Evolutionary conservation across 805 yeast genomes (phyloP).

Genomic region (Saccharomycopsis fermentans): DNA sequence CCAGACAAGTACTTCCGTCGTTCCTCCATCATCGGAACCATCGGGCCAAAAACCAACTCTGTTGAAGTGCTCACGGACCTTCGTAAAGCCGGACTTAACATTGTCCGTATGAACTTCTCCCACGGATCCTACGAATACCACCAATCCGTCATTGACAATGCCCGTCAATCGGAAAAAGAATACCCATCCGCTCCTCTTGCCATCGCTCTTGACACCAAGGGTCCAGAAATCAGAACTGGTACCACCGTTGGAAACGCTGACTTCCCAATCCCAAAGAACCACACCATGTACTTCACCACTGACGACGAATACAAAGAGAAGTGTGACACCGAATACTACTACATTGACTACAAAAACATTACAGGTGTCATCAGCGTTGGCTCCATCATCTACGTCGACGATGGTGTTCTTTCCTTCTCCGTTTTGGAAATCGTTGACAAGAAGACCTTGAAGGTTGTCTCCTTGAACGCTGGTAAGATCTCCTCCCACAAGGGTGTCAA

Average conservation of each 20-base stretch:
- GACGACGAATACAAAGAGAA: slow-evolving; percentile 65
- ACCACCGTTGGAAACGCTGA: slow-evolving; percentile 74
- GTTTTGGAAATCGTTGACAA: slow-evolving; percentile 77
- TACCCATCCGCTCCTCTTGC: slow-evolving; percentile 96
- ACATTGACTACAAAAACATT: slow-evolving; percentile 89
- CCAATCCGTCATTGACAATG: slow-evolving; percentile 91
- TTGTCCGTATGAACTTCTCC: slow-evolving; percentile 97
- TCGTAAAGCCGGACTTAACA: slow-evolving; percentile 95
- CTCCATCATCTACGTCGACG: slow-evolving; percentile 88
- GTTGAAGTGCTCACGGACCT: slow-evolving; percentile 76
- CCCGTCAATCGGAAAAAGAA: slow-evolving; percentile 84
- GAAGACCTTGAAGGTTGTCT: slow-evolving; percentile 71
- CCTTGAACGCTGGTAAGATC: slow-evolving; percentile 91
- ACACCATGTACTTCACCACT: slow-evolving; percentile 89
- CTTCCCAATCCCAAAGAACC: slow-evolving; percentile 73
- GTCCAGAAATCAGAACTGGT: slow-evolving; percentile 99
- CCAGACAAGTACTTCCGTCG: slow-evolving; percentile 81
- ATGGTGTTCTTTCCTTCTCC: slow-evolving; percentile 94
- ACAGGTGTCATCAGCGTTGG: slow-evolving; percentile 86
- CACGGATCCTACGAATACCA: slow-evolving; percentile 98
- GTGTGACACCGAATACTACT: slow-evolving; percentile 78
- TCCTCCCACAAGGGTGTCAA: slow-evolving; percentile 98
- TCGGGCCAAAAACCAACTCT: slow-evolving; percentile 95
- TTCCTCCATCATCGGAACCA: slow-evolving; percentile 95
- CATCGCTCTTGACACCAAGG: slow-evolving; percentile 97